Evolutionary conservation across 495 filamentous ascomycete species (phyloP), one percentile per base, ranked within the genome.

Genomic region (Aspergillus nidulans): DNA sequence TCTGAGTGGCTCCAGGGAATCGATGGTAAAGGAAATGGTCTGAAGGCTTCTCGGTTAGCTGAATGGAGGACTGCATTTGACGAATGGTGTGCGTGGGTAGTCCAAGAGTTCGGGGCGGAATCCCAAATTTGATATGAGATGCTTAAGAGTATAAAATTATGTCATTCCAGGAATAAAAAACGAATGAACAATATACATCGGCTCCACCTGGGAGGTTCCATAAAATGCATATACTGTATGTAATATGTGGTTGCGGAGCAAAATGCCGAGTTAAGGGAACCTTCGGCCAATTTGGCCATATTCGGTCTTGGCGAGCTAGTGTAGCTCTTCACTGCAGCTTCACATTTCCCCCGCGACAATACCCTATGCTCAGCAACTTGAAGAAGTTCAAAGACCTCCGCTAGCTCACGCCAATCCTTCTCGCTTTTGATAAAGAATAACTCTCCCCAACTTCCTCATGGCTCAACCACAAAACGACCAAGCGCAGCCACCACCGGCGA

Each of bases 401-500:
- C 16, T n/a, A 28, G 28, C 21, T 10, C 18, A 45, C 23, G 19
- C 15, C 8, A 16, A 28, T 3, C 12, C 10, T 23, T n/a, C 4
- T 25, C 20, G n/a, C 10, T 16, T 16, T 4, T 3, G 1, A 16
- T 1, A 21, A 19, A 15, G 5, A 49, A 1, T 21, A 3, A 21
- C 6, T 41, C 21, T 28, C 19, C 7, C 32, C 9, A 36, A 24
- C 16, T 2, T 8, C n/a, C 39, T 12, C 13, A 61, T 61, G 56
- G 53, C 49, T 15, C 56, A 65, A 47, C 66, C 62, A 44, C 64
- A 52, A 23, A 38, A 55, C 19, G 57, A 63, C 15, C 57, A 62
- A 46, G 21, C 55, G 12, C 60, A 67, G 52, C 63, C 63, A 26
- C 69, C 75, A 21, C 66, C 68, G 43, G 68, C 75, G 18, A 72